Evolutionary conservation across 345 rosid species (phyloP), one percentile per base, ranked within the genome.

Genomic region (Tarenaya hassleriana): DNA sequence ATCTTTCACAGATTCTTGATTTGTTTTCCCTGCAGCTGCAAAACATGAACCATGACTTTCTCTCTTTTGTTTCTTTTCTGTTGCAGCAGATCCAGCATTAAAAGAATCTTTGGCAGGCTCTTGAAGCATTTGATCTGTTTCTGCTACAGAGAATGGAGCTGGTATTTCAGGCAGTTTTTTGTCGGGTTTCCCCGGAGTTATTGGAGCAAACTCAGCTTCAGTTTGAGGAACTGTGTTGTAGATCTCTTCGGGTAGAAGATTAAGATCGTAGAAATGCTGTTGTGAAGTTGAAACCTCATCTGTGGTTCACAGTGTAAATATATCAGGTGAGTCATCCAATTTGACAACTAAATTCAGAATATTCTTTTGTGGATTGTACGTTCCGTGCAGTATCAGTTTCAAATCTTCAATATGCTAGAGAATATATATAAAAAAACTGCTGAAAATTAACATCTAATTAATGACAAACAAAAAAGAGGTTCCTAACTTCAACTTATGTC

Each of bases 231-330:
- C 20, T 13, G 43, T 34, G 16, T 35, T 20, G 35, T 50, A 1
- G 4, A 43, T 34, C 66, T 52, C 66, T 34, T 61, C 45, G 34
- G 66, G 66, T 34, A 58, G n/a, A 15, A 29, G 66, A 17, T 53
- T 53, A 37, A 62, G 47, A 2, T 62, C 66, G 37, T 11, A 62
- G 3, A 37, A 1, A 53, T 52, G 52, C 47, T 46, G 52, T 16
- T 37, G 43, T 0, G 46, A 14, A 34, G 52, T 34, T 52, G 45
- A 16, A 46, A 17, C 55, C 39, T 54, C 43, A 38, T 20, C 67
- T 54, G 43, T 10, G 4, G 7, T 45, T 35, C 15, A 27, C 24
- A 19, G 45, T 44, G 16, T 29, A 4, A 7, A 29, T 17, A 4
- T 8, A 7, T 24, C 29, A 24, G 29, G 29, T 9, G 29, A 24